A percentile compares a stretch with the other conserved stretches of the same genome.
phyloP scores from a whole-genome alignment of 73 alveolate species.

The Tetrahymena elliotti region DNA sequence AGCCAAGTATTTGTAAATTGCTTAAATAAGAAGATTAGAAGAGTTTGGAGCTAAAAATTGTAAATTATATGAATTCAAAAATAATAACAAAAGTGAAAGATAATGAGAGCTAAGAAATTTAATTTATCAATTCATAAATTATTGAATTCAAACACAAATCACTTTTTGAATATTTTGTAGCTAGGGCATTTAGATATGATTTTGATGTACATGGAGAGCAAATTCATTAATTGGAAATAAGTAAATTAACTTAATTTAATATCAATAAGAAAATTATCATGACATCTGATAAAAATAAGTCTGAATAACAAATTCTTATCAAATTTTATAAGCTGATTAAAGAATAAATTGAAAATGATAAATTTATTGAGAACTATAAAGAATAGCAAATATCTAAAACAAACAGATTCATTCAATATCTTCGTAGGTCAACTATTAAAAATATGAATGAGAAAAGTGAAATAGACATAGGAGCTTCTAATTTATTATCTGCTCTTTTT shows the following conservation, averaged over 20 bases:
- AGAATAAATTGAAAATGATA: not conserved
- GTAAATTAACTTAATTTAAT: too few species aligned
- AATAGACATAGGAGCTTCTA: not conserved
- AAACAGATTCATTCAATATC: not conserved
- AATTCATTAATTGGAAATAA: not conserved
- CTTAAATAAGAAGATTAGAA: not conserved
- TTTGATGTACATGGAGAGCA: not conserved
- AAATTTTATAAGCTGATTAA: not conserved
- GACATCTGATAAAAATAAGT: not conserved
- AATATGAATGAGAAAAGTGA: not conserved
- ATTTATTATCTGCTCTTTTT: not conserved
- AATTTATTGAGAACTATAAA: too few species aligned
- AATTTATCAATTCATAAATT: not conserved
- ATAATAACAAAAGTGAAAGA: not conserved
- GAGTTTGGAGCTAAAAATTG: not conserved
- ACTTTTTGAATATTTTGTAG: not conserved
- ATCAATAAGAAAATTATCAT: not conserved
- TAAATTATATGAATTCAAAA: not conserved
- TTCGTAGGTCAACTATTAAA: not conserved
- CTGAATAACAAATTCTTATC: not conserved
- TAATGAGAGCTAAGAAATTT: not conserved
- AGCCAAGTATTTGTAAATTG: not conserved
- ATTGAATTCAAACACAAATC: not conserved
- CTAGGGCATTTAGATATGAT: not conserved
- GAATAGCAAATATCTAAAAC: not conserved